Base-by-base conservation (phyloP, 2,329 filamentous ascomycete species). In the Penicillium sp. region DNA sequence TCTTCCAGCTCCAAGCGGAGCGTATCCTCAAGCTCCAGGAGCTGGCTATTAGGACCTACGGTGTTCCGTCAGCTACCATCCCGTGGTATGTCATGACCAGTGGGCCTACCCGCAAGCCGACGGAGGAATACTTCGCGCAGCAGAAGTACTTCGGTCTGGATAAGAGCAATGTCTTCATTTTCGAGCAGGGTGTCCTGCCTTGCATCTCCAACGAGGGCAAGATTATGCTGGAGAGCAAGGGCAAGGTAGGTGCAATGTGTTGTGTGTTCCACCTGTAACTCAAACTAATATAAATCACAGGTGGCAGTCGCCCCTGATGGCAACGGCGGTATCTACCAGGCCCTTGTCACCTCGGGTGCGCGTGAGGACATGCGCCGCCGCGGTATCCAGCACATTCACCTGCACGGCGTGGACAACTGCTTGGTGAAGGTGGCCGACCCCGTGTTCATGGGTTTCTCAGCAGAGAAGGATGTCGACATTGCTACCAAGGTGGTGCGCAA, bases 41-140 rank as follows among this genome's bases (percentile, higher is more conserved):
- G 61, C 76, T 97, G 55, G 90, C 91, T 35, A 78, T 82, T 59
- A 82, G 86, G 69, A 82, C 84, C 66, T 76, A 80, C 44, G 79
- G 79, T 47, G 77, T 78, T 56, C 69, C 70, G 53, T 75, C 75
- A 44, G 81, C 82, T 35, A 76, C 85, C 26, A 84, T 97, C 34
- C 93, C 93, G 10, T 98, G 93, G 93, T 98, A 98, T 73, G 89
- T 98, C 70, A 98, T 98, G 93, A 98, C 93, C 62, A 95, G 89
- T 63, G 93, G 93, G 4, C 93, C 93, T 37, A 98, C 93, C 6
- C 82, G 90, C 57, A 82, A 82, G 51, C 88, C 90, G 32, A 98
- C 93, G n/a, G 87, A 95, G 76, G 77, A 86, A 52, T 98, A 93
- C 76, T 97, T 98, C 71, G 74, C 86, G 67, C 78, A 95, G 70